Evolutionary conservation across 140 eudicot genomes (phyloP), one percentile per base, ranked within the genome.

Genomic region (Ambrosia hybrid): DNA sequence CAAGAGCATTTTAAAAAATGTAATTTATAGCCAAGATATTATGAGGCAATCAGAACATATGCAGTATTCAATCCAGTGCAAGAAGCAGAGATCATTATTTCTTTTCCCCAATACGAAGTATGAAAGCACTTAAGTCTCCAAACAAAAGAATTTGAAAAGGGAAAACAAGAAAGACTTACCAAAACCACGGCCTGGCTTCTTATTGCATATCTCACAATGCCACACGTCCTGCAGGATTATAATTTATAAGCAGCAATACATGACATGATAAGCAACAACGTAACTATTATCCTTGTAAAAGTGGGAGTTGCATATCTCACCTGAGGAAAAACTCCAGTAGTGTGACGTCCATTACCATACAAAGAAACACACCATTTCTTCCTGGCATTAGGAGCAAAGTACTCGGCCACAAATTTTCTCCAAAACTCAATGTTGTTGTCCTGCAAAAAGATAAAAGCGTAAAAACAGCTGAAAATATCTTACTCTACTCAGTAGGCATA

Each of bases 131-230:
- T 55, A 43, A 37, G 51, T 52, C 13, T 70, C 68, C 52, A 66
- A 13, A 21, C 51, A 45, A 72, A 60, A 67, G 37, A 4, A 10
- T 56, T 49, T 37, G 8, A 8, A 16, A 37, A 60, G 21, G 15
- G 43, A 36, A 74, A 39, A 36, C 30, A 26, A 37, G 13, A 81
- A 52, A 73, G 37, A 80, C 96, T 46, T 78, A 95, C 99, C 99
- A 82, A 91, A 95, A 14, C 99, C 99, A 76, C 97, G 97, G 65
- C 99, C 99, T 53, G 99, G 99, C 82, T 91, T 95, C 81, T 96
- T 90, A 72, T 83, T 95, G 89, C 99, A 95, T 79, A 95, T 95
- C 83, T 88, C 99, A 87, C 99, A 95, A 76, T 95, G 99, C 99
- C 99, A 95, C 75, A 91, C 97, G 64, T 95, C 99, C 99, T 95